Conservation (phyloP, 2,329 filamentous ascomycete genomes). For the Gnomoniopsis smithogilvyi region DNA sequence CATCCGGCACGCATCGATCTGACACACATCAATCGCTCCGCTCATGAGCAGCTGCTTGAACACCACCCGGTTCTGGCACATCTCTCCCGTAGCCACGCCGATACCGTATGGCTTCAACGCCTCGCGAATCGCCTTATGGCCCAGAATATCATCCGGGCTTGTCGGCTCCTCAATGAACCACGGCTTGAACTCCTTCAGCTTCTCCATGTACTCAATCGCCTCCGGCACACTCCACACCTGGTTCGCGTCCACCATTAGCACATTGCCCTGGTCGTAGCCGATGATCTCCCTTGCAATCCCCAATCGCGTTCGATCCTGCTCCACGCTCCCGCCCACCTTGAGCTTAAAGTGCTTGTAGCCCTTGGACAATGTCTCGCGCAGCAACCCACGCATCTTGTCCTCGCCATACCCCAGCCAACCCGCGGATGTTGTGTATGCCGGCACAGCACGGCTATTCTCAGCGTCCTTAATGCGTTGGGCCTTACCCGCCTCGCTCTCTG, state of each 20-base stretch:
- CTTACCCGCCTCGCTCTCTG: constrained; percentile 65
- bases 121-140: constrained; percentile 80
- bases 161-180: constrained; percentile 97
- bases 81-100: constrained; percentile 87
- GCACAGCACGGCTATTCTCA: constrained; percentile 70
- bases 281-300: constrained; percentile 75
- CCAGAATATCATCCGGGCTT: constrained; percentile 83
- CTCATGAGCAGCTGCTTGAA: constrained; percentile 87
- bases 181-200: constrained; percentile 78
- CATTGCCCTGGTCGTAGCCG: constrained; percentile 77
- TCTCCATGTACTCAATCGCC: constrained; percentile 81
- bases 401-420: constrained; percentile 91
- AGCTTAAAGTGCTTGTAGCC: constrained; percentile 89
- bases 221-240: constrained; percentile 91
- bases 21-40: constrained; percentile 81
- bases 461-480: constrained; percentile 70
- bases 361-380: constrained; percentile 70
- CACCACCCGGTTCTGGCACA: constrained; percentile 92
- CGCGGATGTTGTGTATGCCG: constrained; percentile 85
- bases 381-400: constrained; percentile 75
- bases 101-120: constrained; percentile 73
- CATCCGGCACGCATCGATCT: constrained; percentile 86
- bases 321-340: constrained; percentile 76
- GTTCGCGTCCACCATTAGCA: constrained; percentile 92
- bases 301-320: constrained; percentile 68